Evolutionary conservation across 345 rosid genomes (phyloP), one percentile per base, ranked within the genome.

Genomic region (Nephelium lappaceum): DNA sequence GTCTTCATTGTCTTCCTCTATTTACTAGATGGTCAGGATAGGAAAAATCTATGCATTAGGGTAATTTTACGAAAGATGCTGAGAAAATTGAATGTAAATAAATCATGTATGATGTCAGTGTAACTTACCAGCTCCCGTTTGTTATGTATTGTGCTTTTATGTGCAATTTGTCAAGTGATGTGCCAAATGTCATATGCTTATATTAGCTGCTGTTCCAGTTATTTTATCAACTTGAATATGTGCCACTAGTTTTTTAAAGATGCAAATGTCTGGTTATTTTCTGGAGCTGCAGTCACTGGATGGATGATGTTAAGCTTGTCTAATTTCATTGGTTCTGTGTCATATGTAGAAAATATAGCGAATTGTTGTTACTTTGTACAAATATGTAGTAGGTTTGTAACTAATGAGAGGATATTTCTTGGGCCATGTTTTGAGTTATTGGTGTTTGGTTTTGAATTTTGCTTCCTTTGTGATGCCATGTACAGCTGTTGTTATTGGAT

Each of bases 21-120:
- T 69, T 43, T 70, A 18, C 73, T 24, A 31, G 58, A 55, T 25
- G 58, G 19, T 53, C 58, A 15, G 25, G 66, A 21, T 8, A 8
- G 12, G 39, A 27, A 24, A 67, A 61, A 42, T 41, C 57, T 5
- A 27, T 11, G 6, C 5, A 8, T 74, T 74, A 36, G 58, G 69
- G 58, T 74, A 42, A 24, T 27, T 15, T 9, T 0, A 6, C 18
- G 2, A 62, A 61, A 42, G n/a, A 24, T 0, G n/a, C 9, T 8
- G 0, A 41, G 41, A 41, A 41, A 61, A 16, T 53, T 53, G 58
- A 4, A 5, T 88, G 88, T 70, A 16, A 49, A 14, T 18, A 49
- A 14, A 49, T 49, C 55, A 53, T 53, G 18, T 53, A 53, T 53
- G 11, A 53, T 15, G 58, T 15, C 58, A 53, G 0, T 53, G 58